A percentile compares a stretch with the other conserved stretches of the same genome.
Conservation (phyloP, 495 filamentous ascomycete genomes). For the Aspergillus sclerotiicarbonarius region DNA sequence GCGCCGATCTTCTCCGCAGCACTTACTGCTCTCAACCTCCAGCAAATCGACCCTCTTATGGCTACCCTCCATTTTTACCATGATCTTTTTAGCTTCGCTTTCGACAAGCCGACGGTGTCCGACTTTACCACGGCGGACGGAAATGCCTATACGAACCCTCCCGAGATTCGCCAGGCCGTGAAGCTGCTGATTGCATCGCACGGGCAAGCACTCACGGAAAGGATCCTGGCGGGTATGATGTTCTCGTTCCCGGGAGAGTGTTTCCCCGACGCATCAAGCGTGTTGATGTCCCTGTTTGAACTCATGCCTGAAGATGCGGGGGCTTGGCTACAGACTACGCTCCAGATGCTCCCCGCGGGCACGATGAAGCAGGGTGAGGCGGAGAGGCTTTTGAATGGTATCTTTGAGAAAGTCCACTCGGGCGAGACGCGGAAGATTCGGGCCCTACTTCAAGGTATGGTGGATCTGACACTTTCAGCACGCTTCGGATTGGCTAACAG, state of each 20-base stretch:
- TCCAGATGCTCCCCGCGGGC: conserved; percentile 78
- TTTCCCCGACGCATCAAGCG: conserved; percentile 87
- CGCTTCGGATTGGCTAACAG: conserved; percentile 13
- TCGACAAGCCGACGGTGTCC: conserved; percentile 71
- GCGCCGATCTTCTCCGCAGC: conserved; percentile 82
- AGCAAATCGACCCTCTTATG: conserved; percentile 86
- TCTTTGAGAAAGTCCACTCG: conserved; percentile 64
- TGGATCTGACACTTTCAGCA: background rate
- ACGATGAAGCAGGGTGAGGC: conserved; percentile 66
- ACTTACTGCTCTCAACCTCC: conserved; percentile 76
- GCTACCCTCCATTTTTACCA: conserved; percentile 91
- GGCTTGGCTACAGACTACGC: conserved; percentile 75
- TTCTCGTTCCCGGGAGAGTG: conserved; percentile 94
- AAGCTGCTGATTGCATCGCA: conserved; percentile 66
- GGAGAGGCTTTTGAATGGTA: conserved; percentile 62
- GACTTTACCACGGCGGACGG: conserved; percentile 52
- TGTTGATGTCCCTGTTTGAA: conserved; percentile 86
- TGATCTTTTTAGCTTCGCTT: conserved; percentile 87
- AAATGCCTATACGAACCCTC: conserved; percentile 49
- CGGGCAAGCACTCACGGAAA: conserved; percentile 78
- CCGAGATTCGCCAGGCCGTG: conserved; percentile 67
- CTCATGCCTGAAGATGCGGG: conserved; percentile 75
- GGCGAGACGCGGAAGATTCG: conserved; percentile 81
- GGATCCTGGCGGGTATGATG: conserved; percentile 95
- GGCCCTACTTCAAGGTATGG: conserved; percentile 69